Evolutionary conservation across 129 eudicot species (phyloP).

Genomic region (Saussurea involucrata): DNA sequence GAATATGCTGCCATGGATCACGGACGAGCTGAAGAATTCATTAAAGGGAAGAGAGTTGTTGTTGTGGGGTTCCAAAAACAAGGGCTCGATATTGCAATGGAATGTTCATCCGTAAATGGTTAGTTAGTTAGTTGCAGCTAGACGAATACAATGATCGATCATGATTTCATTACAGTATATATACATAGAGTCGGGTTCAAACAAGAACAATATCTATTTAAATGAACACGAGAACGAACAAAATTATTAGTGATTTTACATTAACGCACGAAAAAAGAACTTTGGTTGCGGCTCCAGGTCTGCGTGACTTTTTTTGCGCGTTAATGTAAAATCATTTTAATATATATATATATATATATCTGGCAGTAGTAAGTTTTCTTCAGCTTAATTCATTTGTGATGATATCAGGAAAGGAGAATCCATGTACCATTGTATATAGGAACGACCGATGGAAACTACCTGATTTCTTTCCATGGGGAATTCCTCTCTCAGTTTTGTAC

Average conservation of each 20-base stretch:
- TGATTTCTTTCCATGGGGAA: slow-evolving; percentile 65
- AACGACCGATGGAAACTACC: slow-evolving; percentile 51
- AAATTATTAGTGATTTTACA: too few species aligned
- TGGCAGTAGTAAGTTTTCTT: not conserved
- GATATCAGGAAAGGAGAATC: slow-evolving; percentile 44
- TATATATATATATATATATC: not conserved
- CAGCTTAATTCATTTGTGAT: not conserved
- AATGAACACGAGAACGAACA: too few species aligned
- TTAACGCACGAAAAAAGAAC: too few species aligned
- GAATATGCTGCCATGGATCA: slow-evolving; percentile 55
- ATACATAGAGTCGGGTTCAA: too few species aligned
- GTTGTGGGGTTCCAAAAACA: slow-evolving; percentile 63
- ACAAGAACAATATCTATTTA: too few species aligned
- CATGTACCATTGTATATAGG: slow-evolving; percentile 55
- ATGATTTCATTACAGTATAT: not conserved
- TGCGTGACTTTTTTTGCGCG: too few species aligned
- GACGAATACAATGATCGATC: not conserved
- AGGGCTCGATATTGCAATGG: slow-evolving; percentile 61
- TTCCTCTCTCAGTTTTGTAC: slow-evolving; percentile 39
- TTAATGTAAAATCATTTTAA: too few species aligned
- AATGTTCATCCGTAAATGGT: slow-evolving; percentile 52
- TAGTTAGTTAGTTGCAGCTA: slow-evolving; percentile 10
- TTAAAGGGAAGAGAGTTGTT: slow-evolving; percentile 45
- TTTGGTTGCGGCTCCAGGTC: too few species aligned
- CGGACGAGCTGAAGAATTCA: slow-evolving; percentile 24